phyloP scores from a whole-genome alignment of 2,329 filamentous ascomycete species.

The Venturia asperata region DNA sequence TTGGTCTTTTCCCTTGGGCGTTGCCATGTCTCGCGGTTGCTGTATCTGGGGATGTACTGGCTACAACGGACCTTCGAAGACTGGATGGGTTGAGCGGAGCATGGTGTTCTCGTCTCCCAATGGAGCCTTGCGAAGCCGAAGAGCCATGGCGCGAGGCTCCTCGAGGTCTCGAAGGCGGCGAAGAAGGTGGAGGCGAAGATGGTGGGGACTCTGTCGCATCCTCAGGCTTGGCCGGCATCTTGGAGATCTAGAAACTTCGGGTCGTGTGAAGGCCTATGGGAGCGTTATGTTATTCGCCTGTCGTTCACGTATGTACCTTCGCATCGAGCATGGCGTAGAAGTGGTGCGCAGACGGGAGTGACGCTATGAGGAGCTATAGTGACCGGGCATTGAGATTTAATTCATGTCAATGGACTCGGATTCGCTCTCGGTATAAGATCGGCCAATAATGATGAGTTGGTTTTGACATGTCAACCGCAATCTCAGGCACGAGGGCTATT shows the following conservation, averaged over 20 bases:
- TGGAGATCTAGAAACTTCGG: background rate
- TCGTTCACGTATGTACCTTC: background rate
- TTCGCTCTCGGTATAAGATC: background rate
- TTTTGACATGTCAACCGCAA: constrained; percentile 3
- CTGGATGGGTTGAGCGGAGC: constrained; percentile 18
- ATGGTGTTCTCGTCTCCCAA: constrained; percentile 4
- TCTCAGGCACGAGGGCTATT: background rate
- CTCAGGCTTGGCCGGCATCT: constrained; percentile 5
- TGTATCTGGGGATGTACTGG: constrained; percentile 12
- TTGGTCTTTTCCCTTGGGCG: constrained; percentile 8
- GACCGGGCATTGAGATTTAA: background rate
- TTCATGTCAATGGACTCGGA: background rate
- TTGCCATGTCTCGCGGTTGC: background rate
- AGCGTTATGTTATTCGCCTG: background rate
- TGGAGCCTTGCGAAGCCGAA: constrained; percentile 8
- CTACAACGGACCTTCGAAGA: constrained; percentile 14
- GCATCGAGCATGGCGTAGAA: constrained; percentile 5
- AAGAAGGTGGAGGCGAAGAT: constrained; percentile 8
- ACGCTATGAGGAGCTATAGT: background rate
- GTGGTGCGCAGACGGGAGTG: background rate
- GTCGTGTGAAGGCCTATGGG: constrained; percentile 2
- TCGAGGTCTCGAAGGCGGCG: constrained; percentile 13
- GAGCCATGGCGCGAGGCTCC: constrained; percentile 15
- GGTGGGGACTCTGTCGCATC: constrained; percentile 10
- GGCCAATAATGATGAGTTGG: background rate